Evolutionary conservation across 495 filamentous ascomycete species (phyloP).

Genomic region (Lindgomyces ingoldianus): DNA sequence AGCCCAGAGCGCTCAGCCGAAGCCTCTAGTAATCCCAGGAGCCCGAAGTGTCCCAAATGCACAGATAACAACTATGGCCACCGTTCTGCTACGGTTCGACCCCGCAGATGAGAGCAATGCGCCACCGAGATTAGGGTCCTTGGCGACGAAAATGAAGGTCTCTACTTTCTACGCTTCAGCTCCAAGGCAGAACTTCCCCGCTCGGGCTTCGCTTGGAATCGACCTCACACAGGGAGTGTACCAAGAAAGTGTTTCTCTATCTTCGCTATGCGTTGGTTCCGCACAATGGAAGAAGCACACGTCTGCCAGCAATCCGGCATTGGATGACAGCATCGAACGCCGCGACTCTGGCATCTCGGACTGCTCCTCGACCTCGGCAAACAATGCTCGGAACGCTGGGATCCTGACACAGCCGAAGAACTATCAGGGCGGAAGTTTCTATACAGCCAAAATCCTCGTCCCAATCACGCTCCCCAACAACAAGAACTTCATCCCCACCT

Average conservation of each 20-base stretch:
- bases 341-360: conserved; percentile 61
- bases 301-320: conserved; percentile 12
- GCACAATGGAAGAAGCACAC: conserved; percentile 65
- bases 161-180: conserved; percentile 70
- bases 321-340: conserved; percentile 41
- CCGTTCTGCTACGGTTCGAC: conserved; percentile 72
- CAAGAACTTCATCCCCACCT: conserved; percentile 80
- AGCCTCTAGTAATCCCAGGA: conserved; percentile 59
- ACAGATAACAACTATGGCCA: conserved; percentile 58
- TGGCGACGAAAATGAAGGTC: conserved; percentile 71
- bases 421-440: conserved; percentile 51
- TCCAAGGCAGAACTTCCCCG: conserved; percentile 53
- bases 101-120: conserved; percentile 58
- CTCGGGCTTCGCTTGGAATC: conserved; percentile 49
- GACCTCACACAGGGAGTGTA: conserved; percentile 64
- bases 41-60: conserved; percentile 1
- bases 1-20: conserved; percentile 73
- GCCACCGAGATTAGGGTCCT: conserved; percentile 67
- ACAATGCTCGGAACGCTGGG: conserved; percentile 26
- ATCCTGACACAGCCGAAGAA: conserved; percentile 49
- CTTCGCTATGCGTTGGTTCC: conserved; percentile 63
- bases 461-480: conserved; percentile 72
- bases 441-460: conserved; percentile 69
- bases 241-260: conserved; percentile 61
- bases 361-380: conserved; percentile 34